phyloP scores from a whole-genome alignment of 129 eudicot genomes.

The Kitagawia praeruptora region DNA sequence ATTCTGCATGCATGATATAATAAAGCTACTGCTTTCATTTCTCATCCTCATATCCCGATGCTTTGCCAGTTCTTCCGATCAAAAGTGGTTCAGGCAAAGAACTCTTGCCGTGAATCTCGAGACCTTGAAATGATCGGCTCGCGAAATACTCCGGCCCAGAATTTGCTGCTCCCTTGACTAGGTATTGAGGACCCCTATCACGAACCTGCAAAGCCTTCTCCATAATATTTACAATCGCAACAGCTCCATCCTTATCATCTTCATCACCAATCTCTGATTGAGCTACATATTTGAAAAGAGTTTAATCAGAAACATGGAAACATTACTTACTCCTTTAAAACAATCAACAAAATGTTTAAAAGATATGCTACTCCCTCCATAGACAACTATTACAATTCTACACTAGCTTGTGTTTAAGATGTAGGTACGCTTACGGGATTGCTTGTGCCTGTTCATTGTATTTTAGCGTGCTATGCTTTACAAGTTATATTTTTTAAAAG shows the following conservation, averaged over 20 bases:
- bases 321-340: not conserved
- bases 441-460: not conserved
- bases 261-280: slow-evolving; percentile 29
- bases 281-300: not conserved
- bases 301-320: not conserved
- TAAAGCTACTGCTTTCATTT: slow-evolving; percentile 13
- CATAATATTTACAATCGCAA: slow-evolving; percentile 42
- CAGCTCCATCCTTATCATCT: slow-evolving; percentile 43
- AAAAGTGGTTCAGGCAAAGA: slow-evolving; percentile 50
- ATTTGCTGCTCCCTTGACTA: slow-evolving; percentile 43
- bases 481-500: not conserved
- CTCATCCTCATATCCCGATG: slow-evolving; percentile 74
- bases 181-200: slow-evolving; percentile 30
- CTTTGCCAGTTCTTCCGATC: slow-evolving; percentile 77
- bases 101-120: slow-evolving; percentile 46
- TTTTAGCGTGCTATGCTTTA: not conserved
- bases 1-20: not conserved
- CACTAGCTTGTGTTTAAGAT: not conserved
- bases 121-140: slow-evolving; percentile 69
- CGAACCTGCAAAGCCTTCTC: slow-evolving; percentile 58
- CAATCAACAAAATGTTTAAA: not conserved
- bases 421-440: not conserved
- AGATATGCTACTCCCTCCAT: not conserved
- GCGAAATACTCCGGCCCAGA: slow-evolving; percentile 77
- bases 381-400: not conserved